Percentiles rank a stretch among this genome's conserved stretches.
Conservation (phyloP, 2,329 filamentous ascomycete species). For the Penicillium verrucosum region DNA sequence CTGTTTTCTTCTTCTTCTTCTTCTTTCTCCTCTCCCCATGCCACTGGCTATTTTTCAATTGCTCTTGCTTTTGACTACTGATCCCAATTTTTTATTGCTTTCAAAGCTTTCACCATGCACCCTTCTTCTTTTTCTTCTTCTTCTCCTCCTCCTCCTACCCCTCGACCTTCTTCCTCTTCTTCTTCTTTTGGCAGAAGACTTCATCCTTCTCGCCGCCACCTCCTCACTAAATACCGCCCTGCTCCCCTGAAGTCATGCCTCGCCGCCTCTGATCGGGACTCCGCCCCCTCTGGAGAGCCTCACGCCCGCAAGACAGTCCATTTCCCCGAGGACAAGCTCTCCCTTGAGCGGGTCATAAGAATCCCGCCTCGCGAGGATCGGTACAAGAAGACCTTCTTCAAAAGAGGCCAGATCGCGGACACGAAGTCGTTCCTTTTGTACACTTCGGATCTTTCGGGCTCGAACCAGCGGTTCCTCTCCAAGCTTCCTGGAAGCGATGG, state of each 20-base stretch:
- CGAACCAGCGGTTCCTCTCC: not conserved
- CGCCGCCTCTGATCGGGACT: not conserved
- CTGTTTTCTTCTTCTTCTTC: not conserved
- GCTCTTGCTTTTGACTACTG: not conserved
- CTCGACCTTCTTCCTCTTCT: no score
- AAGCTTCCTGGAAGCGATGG: not conserved
- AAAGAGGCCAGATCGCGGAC: not conserved
- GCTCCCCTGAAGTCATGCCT: constrained; percentile 1
- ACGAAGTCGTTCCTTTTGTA: not conserved
- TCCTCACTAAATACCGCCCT: not conserved
- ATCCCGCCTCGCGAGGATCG: not conserved
- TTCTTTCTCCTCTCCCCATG: constrained; percentile 5
- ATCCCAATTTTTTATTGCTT: not conserved
- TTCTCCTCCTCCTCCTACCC: no score
- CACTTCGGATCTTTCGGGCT: not conserved
- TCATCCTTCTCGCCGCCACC: not conserved
- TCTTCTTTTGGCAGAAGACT: not conserved
- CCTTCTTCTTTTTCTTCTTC: not conserved
- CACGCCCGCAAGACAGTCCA: not conserved
- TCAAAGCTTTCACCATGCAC: not conserved
- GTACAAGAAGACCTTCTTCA: not conserved
- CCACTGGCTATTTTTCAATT: constrained; percentile 5
- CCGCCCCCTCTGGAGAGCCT: not conserved
- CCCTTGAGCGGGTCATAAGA: not conserved
- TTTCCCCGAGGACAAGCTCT: not conserved